Conservation (phyloP, 148 eudicot species). For the Chenopodium quinoa region DNA sequence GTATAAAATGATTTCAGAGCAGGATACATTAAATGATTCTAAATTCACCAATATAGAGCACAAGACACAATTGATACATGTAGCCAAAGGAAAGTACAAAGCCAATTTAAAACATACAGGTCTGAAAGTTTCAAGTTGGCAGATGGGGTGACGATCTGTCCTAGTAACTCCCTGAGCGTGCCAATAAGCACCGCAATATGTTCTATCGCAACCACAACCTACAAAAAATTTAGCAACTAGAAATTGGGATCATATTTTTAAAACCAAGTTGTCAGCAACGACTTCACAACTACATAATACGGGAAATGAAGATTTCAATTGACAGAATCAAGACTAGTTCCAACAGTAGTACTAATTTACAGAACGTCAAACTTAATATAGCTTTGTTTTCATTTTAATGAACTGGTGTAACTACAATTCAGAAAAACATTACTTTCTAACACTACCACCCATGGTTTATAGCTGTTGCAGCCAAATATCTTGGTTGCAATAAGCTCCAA, state of each 20-base stretch:
- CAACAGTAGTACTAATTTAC: background rate
- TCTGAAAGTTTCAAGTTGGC: constrained; percentile 62
- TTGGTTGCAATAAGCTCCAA: too few species aligned
- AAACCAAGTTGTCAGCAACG: background rate
- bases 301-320: background rate
- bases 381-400: background rate
- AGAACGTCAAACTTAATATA: background rate
- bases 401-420: background rate
- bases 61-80: background rate
- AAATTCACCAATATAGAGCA: background rate
- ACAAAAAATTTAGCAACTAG: constrained; percentile 18
- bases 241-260: background rate
- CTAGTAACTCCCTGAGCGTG: constrained; percentile 45
- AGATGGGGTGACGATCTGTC: constrained; percentile 47
- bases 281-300: background rate
- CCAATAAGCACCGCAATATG: constrained; percentile 96
- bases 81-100: constrained; percentile 5
- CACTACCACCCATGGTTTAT: too few species aligned
- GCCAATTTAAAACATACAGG: constrained; percentile 49
- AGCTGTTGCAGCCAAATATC: too few species aligned
- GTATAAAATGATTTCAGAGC: background rate
- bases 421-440: too few species aligned
- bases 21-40: background rate
- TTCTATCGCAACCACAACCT: constrained; percentile 92
- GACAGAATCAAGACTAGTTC: background rate